A percentile compares a stretch with the other conserved stretches of the same genome.
These are phyloP conservation scores for Ceratorhiza oryzae-sativae DNA, from an alignment of 1,284 basidiomycete genomes.

Conservation along the genomic window DNA sequence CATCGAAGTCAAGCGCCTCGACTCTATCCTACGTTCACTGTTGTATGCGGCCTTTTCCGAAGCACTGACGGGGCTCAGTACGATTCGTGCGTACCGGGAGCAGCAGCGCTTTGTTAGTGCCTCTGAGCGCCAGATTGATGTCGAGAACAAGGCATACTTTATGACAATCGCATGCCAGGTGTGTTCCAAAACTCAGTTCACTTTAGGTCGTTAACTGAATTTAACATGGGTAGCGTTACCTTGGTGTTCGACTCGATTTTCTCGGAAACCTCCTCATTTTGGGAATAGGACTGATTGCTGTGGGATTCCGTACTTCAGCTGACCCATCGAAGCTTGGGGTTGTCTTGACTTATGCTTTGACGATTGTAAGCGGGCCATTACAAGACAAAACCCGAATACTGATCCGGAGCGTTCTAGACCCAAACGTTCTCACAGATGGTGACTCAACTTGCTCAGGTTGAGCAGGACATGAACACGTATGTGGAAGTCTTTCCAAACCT, in stretches of 20 bases:
- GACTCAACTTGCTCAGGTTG: constrained; percentile 34
- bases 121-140: constrained; percentile 58
- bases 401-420: constrained; percentile 53
- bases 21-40: constrained; percentile 69
- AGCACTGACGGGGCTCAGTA: constrained; percentile 67
- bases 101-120: constrained; percentile 49
- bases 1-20: constrained; percentile 72
- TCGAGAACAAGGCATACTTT: constrained; percentile 80
- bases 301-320: constrained; percentile 59
- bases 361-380: constrained; percentile 55
- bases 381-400: constrained; percentile 8
- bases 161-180: constrained; percentile 73
- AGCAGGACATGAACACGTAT: constrained; percentile 58
- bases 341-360: constrained; percentile 67
- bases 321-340: constrained; percentile 63
- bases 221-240: constrained; percentile 50
- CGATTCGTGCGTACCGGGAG: constrained; percentile 68
- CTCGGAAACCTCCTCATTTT: constrained; percentile 78
- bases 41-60: constrained; percentile 69
- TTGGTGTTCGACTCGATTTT: constrained; percentile 62
- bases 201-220: not conserved
- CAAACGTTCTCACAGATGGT: constrained; percentile 61
- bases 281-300: constrained; percentile 72
- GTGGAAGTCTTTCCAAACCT: not conserved
- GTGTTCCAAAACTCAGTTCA: constrained; percentile 59